Percentiles rank a stretch among this genome's conserved stretches.
phyloP scores from a whole-genome alignment of 768 basidiomycete species.

The Boletus subcaerulescens region DNA sequence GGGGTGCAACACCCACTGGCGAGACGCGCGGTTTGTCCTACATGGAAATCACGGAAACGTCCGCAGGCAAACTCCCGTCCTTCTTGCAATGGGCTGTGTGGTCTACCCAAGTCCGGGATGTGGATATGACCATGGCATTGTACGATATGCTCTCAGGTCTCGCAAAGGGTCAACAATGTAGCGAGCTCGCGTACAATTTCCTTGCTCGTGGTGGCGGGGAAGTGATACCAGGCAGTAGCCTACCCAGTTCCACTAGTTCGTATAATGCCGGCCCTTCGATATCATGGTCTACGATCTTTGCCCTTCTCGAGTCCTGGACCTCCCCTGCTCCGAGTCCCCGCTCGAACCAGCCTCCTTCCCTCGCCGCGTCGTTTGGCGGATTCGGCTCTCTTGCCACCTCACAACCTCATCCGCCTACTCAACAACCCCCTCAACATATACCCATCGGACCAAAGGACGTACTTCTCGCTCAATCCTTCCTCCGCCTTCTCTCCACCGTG shows the following conservation, averaged over 20 bases:
- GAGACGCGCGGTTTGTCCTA: slow-evolving; percentile 47
- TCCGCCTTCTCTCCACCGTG: slow-evolving; percentile 74
- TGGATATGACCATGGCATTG: slow-evolving; percentile 70
- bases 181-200: slow-evolving; percentile 87
- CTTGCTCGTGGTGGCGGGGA: slow-evolving; percentile 75
- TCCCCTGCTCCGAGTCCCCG: slow-evolving; percentile 48
- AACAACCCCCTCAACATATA: slow-evolving; percentile 41
- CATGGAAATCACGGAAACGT: slow-evolving; percentile 59
- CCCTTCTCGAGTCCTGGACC: slow-evolving; percentile 73
- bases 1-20: slow-evolving; percentile 60
- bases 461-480: slow-evolving; percentile 74
- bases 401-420: slow-evolving; percentile 29
- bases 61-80: slow-evolving; percentile 58
- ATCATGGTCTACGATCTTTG: slow-evolving; percentile 78
- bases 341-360: slow-evolving; percentile 39
- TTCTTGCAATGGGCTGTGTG: slow-evolving; percentile 91
- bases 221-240: slow-evolving; percentile 56
- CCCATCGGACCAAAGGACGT: slow-evolving; percentile 70
- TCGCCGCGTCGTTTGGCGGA: slow-evolving; percentile 29
- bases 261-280: slow-evolving; percentile 51
- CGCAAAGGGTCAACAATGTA: slow-evolving; percentile 79
- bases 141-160: slow-evolving; percentile 89
- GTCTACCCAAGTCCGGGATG: slow-evolving; percentile 74
- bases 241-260: slow-evolving; percentile 38
- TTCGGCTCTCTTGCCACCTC: slow-evolving; percentile 29